A percentile compares a stretch with the other conserved stretches of the same genome.
Conservation (phyloP, 1,284 basidiomycete species). For the Porogramme epimiltina region DNA sequence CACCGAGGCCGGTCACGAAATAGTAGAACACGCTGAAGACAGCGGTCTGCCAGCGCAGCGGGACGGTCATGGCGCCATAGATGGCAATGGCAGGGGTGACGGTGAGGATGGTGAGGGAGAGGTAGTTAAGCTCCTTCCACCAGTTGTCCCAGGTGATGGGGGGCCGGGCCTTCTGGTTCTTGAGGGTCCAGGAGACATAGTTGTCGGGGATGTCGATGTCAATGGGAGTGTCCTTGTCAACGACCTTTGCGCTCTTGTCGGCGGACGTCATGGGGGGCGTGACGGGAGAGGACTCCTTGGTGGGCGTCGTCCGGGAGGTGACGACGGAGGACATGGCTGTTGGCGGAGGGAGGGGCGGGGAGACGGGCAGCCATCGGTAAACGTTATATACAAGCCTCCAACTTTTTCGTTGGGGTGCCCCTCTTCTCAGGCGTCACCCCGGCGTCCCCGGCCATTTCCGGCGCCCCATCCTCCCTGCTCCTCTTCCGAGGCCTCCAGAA, state of each 20-base stretch:
- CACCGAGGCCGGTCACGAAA: conserved; percentile 82
- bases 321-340: conserved; percentile 30
- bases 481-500: neutral
- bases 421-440: conserved; percentile 19
- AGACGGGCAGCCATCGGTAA: conserved; percentile 10
- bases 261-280: conserved; percentile 31
- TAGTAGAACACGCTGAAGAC: conserved; percentile 80
- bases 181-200: conserved; percentile 86
- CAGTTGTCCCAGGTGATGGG: conserved; percentile 75
- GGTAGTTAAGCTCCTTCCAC: conserved; percentile 71
- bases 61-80: conserved; percentile 65
- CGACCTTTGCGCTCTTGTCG: conserved; percentile 22
- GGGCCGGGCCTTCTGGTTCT: conserved; percentile 74
- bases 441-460: conserved; percentile 17
- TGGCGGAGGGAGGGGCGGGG: conserved; percentile 18
- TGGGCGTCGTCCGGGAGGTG: conserved; percentile 28
- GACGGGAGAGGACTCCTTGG: conserved; percentile 26
- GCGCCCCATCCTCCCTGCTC: neutral
- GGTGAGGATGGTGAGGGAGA: conserved; percentile 58
- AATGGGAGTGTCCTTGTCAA: conserved; percentile 49
- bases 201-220: conserved; percentile 84
- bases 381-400: conserved; percentile 24
- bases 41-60: conserved; percentile 67
- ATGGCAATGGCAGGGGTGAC: conserved; percentile 73
- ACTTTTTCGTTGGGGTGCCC: conserved; percentile 25